Evolutionary conservation across 2,329 filamentous ascomycete genomes (phyloP).

Genomic region (Lachnellula subtilissima): DNA sequence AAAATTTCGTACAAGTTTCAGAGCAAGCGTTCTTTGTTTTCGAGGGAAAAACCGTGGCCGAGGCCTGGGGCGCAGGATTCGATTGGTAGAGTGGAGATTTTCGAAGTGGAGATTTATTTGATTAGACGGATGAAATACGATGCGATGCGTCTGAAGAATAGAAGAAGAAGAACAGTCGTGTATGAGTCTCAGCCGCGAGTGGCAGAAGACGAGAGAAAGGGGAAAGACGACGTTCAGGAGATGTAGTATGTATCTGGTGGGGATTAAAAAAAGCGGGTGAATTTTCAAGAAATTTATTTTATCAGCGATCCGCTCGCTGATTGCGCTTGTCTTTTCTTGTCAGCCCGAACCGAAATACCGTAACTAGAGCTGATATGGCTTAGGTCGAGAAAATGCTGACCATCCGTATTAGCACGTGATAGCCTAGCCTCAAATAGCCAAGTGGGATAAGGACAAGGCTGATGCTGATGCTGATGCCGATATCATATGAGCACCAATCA

Average conservation of each 20-base stretch:
- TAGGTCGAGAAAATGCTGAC: no score
- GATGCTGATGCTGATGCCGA: no score
- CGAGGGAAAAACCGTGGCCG: conserved; percentile 19
- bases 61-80: conserved; percentile 17
- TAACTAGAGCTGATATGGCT: no score
- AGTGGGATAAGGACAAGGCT: no score
- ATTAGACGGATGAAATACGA: conserved; percentile 19
- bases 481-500: no score
- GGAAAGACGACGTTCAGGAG: conserved; percentile 3
- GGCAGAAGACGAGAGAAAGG: conserved; percentile 24
- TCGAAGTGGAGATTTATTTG: conserved; percentile 24
- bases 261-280: conserved; percentile 2
- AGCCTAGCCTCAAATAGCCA: no score
- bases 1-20: conserved; percentile 20
- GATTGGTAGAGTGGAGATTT: neutral
- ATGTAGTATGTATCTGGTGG: conserved; percentile 4
- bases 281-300: conserved; percentile 1
- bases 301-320: neutral
- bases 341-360: no score
- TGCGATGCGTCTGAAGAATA: conserved; percentile 3
- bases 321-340: neutral
- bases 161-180: conserved; percentile 10
- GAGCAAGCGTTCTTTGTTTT: conserved; percentile 22
- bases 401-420: no score
- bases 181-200: conserved; percentile 30